Base-by-base conservation (phyloP, 116 monocot species). In the Trichopus zeylanicus region DNA sequence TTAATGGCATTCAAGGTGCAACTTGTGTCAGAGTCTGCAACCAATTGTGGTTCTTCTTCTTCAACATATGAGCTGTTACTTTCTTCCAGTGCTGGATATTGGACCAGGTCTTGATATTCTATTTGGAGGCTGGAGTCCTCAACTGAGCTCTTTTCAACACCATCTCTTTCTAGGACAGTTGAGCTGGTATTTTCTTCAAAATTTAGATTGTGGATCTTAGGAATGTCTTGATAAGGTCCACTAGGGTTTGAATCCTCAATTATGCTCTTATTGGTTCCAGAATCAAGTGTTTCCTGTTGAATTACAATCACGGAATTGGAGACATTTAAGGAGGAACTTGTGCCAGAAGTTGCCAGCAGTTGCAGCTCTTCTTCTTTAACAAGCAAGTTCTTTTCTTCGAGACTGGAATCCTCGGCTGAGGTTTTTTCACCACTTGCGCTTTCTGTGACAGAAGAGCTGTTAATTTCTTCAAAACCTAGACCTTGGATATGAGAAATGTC, bases 271-370 rank as follows among this genome's bases (percentile, higher is more conserved):
- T 5, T 46, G 42, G 38, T 31, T 56, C 16, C 46, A 26, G 47
- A 53, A 52, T 37, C 9, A 51, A 68, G 13, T 31, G 26, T 21
- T 26, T 65, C 72, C 21, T 46, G 30, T 4, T 65, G 52, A 21
- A 20, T 9, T 26, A 25, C 0, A 38, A 46, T 2, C 21, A 26
- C 20, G 26, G 59, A 46, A 39, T 51, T 28, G n/a, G 29, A 9
- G 13, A 51, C 20, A 26, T 53, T 20, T 1, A 22, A n/a, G n/a
- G n/a, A n/a, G n/a, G n/a, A n/a, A n/a, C n/a, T n/a, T n/a, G n/a
- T n/a, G n/a, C n/a, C n/a, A n/a, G n/a, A n/a, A n/a, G n/a, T n/a
- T n/a, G n/a, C n/a, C n/a, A n/a, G n/a, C n/a, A n/a, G n/a, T n/a
- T n/a, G n/a, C n/a, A n/a, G n/a, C n/a, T n/a, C n/a, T n/a, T n/a